phyloP scores from a whole-genome alignment of 2,329 filamentous ascomycete species.

The Stagonosporopsis vannaccii region DNA sequence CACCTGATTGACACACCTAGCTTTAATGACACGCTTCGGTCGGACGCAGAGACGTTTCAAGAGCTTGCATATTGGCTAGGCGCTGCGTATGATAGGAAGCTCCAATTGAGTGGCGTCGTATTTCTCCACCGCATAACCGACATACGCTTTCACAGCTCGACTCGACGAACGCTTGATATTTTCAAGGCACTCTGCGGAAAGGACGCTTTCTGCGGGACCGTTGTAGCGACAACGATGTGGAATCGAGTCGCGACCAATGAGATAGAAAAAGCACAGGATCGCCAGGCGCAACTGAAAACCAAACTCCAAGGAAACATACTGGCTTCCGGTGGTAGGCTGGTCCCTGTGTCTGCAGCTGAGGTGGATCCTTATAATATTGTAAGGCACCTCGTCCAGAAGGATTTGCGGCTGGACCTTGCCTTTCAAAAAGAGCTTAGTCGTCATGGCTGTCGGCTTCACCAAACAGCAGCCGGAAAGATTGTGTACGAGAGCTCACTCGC shows the following conservation, averaged over 20 bases:
- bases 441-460: neutral
- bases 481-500: neutral
- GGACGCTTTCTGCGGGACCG: conserved; percentile 49
- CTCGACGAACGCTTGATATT: conserved; percentile 52
- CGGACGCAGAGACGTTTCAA: conserved; percentile 53
- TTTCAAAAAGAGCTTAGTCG: neutral
- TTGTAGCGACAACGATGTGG: conserved; percentile 56
- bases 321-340: neutral
- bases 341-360: neutral
- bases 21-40: conserved; percentile 32
- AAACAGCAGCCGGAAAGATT: neutral
- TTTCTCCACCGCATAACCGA: conserved; percentile 57
- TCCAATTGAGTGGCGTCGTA: conserved; percentile 54
- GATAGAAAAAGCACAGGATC: neutral
- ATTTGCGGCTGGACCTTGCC: neutral
- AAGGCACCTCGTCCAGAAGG: neutral
- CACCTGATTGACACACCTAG: conserved; percentile 24
- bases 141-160: conserved; percentile 51
- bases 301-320: neutral
- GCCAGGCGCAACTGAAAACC: neutral
- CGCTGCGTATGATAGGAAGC: conserved; percentile 36
- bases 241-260: conserved; percentile 22
- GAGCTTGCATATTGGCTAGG: conserved; percentile 53
- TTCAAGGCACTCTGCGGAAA: conserved; percentile 55
- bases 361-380: neutral